Percentiles rank a stretch among this genome's conserved stretches.
Conservation (phyloP, 352 stramenopile species). For the Phytophthora brassicae region DNA sequence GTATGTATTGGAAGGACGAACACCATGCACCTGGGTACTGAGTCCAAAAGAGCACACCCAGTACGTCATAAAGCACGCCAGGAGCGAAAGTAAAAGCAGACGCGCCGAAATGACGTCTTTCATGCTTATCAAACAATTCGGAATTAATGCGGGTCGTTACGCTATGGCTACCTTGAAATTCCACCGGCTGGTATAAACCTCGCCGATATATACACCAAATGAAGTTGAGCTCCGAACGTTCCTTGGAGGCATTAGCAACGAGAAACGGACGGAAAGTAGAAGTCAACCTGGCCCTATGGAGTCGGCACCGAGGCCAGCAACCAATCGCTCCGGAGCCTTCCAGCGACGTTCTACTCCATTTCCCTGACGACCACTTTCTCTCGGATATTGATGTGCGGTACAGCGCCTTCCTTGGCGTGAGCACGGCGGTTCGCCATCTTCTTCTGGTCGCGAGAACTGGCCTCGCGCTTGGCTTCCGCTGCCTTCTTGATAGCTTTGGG, state of each 20-base stretch:
- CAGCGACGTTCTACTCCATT: slow-evolving; percentile 62
- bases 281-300: slow-evolving; percentile 9
- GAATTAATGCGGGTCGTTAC: slow-evolving; percentile 16
- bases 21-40: neutral
- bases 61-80: slow-evolving; percentile 30
- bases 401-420: slow-evolving; percentile 75
- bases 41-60: slow-evolving; percentile 25
- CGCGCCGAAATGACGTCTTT: slow-evolving; percentile 6
- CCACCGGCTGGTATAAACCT: neutral
- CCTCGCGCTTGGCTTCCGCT: slow-evolving; percentile 84
- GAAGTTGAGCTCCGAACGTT: slow-evolving; percentile 25
- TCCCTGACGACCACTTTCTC: slow-evolving; percentile 78
- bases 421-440: slow-evolving; percentile 86
- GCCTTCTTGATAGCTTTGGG: slow-evolving; percentile 99
- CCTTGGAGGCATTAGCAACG: slow-evolving; percentile 22
- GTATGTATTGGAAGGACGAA: too few species aligned
- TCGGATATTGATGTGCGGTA: slow-evolving; percentile 73
- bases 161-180: slow-evolving; percentile 8
- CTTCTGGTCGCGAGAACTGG: slow-evolving; percentile 74
- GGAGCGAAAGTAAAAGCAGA: too few species aligned
- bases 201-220: slow-evolving; percentile 25
- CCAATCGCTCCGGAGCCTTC: too few species aligned
- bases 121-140: slow-evolving; percentile 33
- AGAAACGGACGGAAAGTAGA: slow-evolving; percentile 20
- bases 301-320: slow-evolving; percentile 8